Percentiles rank a stretch among this genome's conserved stretches.
Conservation (phyloP, 2,329 filamentous ascomycete genomes). For the Nemania sp. region DNA sequence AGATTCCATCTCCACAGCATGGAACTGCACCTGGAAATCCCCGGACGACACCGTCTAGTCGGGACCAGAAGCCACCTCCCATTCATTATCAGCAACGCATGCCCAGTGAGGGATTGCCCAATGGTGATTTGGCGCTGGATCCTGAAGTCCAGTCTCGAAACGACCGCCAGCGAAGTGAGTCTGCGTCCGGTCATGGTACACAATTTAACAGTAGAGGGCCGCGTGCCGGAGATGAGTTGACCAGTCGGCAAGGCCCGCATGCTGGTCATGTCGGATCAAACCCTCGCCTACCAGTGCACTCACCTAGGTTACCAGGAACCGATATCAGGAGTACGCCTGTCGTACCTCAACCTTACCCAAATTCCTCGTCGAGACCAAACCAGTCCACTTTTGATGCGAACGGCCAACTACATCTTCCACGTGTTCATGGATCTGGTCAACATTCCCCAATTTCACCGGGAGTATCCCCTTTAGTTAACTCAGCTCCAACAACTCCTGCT, state of each 20-base stretch:
- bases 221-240: constrained; percentile 46
- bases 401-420: constrained; percentile 43
- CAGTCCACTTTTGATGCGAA: constrained; percentile 34
- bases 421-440: constrained; percentile 46
- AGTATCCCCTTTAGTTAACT: constrained; percentile 42
- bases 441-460: constrained; percentile 53
- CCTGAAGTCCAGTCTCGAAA: constrained; percentile 37
- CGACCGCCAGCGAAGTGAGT: constrained; percentile 60
- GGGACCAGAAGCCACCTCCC: constrained; percentile 52
- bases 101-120: constrained; percentile 50
- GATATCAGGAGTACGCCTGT: constrained; percentile 54
- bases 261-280: constrained; percentile 34
- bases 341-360: constrained; percentile 50
- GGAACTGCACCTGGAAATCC: constrained; percentile 32
- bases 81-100: constrained; percentile 50
- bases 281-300: constrained; percentile 45
- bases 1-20: constrained; percentile 30
- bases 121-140: constrained; percentile 32
- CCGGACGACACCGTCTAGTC: constrained; percentile 46
- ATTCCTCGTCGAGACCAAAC: constrained; percentile 33
- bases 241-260: constrained; percentile 45
- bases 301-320: constrained; percentile 54
- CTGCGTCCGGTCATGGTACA: constrained; percentile 56
- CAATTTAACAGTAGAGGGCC: constrained; percentile 47
- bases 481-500: constrained; percentile 43